These are phyloP conservation scores for Allium cepa DNA, from an alignment of 106 monocot genomes.

Conservation along the genomic window DNA sequence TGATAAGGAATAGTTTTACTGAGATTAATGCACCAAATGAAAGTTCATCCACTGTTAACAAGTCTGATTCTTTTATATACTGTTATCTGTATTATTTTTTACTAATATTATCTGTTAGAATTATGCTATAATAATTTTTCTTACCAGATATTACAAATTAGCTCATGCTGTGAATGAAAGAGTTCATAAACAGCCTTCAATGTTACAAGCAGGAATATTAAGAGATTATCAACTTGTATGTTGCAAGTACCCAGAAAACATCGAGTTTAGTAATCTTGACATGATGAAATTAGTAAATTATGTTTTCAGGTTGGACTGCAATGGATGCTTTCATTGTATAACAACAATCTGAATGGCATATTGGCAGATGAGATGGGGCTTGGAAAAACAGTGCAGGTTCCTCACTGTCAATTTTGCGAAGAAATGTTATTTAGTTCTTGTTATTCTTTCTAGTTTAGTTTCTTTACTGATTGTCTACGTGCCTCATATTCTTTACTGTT, in stretches of 20 bases:
- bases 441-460: neutral
- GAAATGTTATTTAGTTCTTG: neutral
- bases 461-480: neutral
- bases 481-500: neutral
- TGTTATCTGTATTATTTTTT: neutral
- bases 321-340: constrained; percentile 99
- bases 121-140: neutral
- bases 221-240: constrained; percentile 96
- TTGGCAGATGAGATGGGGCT: constrained; percentile 99
- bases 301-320: constrained; percentile 80
- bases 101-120: neutral
- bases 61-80: constrained; percentile 38
- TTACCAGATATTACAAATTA: constrained; percentile 81
- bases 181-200: constrained; percentile 77
- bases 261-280: neutral
- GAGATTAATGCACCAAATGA: constrained; percentile 96
- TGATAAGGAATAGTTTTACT: constrained; percentile 86
- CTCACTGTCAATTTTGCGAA: neutral
- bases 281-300: neutral
- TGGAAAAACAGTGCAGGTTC: constrained; percentile 97
- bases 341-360: constrained; percentile 98
- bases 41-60: constrained; percentile 62
- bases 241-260: neutral
- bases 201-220: constrained; percentile 80
- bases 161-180: constrained; percentile 96